Conservation (phyloP, 257 asterid species). For the Gentiana dahurica region DNA sequence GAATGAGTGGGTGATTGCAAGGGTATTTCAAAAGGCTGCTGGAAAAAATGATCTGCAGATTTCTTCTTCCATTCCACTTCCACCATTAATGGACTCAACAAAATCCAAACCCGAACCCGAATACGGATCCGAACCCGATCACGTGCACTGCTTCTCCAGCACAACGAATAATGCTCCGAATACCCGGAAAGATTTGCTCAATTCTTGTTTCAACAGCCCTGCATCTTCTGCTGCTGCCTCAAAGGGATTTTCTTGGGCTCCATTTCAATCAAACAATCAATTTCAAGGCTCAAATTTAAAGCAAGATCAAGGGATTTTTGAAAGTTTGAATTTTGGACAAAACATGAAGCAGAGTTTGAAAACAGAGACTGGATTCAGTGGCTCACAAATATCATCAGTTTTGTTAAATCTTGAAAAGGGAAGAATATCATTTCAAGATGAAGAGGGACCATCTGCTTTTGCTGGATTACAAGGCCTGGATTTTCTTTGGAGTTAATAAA, state of each 20-base stretch:
- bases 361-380: conserved; percentile 26
- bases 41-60: conserved; percentile 72
- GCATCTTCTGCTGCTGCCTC: conserved; percentile 8
- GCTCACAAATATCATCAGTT: conserved; percentile 45
- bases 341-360: conserved; percentile 26
- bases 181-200: conserved; percentile 25
- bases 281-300: conserved; percentile 14
- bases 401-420: conserved; percentile 47
- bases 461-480: conserved; percentile 42
- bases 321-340: conserved; percentile 26
- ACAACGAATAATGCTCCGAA: conserved; percentile 11
- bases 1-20: conserved; percentile 94
- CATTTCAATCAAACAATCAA: conserved; percentile 25
- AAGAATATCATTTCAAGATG: conserved; percentile 33
- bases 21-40: conserved; percentile 66
- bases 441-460: conserved; percentile 16
- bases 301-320: conserved; percentile 21
- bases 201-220: conserved; percentile 16
- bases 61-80: conserved; percentile 47
- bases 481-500: conserved; percentile 49
- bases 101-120: conserved; percentile 7
- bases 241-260: conserved; percentile 23
- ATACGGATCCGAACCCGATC: conserved; percentile 9
- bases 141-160: conserved; percentile 97
- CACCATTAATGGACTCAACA: conserved; percentile 14